Percentiles rank a stretch among this genome's conserved stretches.
Evolutionary conservation across 805 yeast genomes (phyloP).

Genomic region (Lachancea sp.): DNA sequence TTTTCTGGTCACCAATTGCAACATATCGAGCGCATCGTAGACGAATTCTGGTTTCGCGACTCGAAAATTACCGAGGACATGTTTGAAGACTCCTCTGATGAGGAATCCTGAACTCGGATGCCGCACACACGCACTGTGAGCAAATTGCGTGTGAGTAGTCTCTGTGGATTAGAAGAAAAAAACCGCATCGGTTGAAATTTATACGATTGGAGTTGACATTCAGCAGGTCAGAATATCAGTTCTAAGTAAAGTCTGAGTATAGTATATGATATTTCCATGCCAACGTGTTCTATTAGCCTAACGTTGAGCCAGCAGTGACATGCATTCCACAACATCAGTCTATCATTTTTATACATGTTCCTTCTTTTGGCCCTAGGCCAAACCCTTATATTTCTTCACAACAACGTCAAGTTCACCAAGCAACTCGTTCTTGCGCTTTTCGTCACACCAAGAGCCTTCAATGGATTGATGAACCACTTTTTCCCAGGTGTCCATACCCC

Average conservation of each 20-base stretch:
- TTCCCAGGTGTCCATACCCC: slow-evolving; percentile 55
- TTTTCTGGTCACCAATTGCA: slow-evolving; percentile 7
- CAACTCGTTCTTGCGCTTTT: slow-evolving; percentile 48
- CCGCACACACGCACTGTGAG: background rate
- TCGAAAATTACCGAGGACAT: slow-evolving; percentile 22
- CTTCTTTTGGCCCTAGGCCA: background rate
- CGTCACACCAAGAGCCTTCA: slow-evolving; percentile 65
- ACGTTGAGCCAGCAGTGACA: too few species aligned
- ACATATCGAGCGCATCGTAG: slow-evolving; percentile 16
- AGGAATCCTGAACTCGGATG: slow-evolving; percentile 11
- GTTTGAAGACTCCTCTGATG: slow-evolving; percentile 31
- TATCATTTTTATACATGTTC: too few species aligned
- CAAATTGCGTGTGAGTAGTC: background rate
- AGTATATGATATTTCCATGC: too few species aligned
- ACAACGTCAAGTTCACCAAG: slow-evolving; percentile 39
- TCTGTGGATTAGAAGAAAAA: background rate
- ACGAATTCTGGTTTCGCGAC: slow-evolving; percentile 26
- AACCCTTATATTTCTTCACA: slow-evolving; percentile 31
- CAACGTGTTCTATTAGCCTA: too few species aligned
- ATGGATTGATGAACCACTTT: slow-evolving; percentile 59
- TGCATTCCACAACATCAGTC: too few species aligned
- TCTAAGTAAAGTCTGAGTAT: too few species aligned
- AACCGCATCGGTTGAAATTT: background rate
- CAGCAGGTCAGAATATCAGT: too few species aligned
- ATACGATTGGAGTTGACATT: too few species aligned